These are phyloP conservation scores for Leccinum cinnamomeum DNA, from an alignment of 1,284 basidiomycete genomes.

Conservation along the genomic window DNA sequence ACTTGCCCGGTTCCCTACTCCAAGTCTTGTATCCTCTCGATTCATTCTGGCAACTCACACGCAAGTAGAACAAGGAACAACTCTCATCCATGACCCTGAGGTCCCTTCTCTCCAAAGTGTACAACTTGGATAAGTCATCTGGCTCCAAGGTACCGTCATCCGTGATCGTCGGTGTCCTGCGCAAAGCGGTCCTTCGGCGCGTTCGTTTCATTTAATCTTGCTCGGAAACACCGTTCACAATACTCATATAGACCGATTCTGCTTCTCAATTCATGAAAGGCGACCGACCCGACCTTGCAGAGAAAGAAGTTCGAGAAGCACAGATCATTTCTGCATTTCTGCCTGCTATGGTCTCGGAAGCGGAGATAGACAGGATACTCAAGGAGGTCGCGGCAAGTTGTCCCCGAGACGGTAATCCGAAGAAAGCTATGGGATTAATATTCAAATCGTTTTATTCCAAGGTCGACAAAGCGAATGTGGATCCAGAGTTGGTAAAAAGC, in stretches of 20 bases:
- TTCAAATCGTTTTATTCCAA: constrained; percentile 62
- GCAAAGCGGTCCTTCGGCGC: constrained; percentile 57
- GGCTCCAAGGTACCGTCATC: constrained; percentile 44
- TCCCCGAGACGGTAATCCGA: constrained; percentile 33
- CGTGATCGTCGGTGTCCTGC: constrained; percentile 50
- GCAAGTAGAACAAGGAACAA: constrained; percentile 51
- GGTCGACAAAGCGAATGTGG: constrained; percentile 59
- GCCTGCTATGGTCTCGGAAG: constrained; percentile 56
- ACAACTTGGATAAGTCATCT: constrained; percentile 61
- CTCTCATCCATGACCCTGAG: constrained; percentile 58
- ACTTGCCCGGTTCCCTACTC: constrained; percentile 1
- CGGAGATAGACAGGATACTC: constrained; percentile 54
- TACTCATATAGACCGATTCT: constrained; percentile 53
- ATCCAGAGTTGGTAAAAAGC: constrained; percentile 54
- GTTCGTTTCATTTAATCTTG: constrained; percentile 42
- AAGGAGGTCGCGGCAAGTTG: constrained; percentile 39
- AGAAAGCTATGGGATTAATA: constrained; percentile 47
- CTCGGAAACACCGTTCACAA: background rate
- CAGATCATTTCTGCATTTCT: constrained; percentile 54
- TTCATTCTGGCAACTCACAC: constrained; percentile 5
- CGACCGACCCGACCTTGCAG: constrained; percentile 62
- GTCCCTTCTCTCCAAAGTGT: constrained; percentile 69
- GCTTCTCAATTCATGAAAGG: constrained; percentile 55
- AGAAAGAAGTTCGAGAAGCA: constrained; percentile 59
- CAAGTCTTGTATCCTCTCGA: background rate